Conservation (phyloP, 2,329 filamentous ascomycete species). For the Dothideomycetidae sp. region DNA sequence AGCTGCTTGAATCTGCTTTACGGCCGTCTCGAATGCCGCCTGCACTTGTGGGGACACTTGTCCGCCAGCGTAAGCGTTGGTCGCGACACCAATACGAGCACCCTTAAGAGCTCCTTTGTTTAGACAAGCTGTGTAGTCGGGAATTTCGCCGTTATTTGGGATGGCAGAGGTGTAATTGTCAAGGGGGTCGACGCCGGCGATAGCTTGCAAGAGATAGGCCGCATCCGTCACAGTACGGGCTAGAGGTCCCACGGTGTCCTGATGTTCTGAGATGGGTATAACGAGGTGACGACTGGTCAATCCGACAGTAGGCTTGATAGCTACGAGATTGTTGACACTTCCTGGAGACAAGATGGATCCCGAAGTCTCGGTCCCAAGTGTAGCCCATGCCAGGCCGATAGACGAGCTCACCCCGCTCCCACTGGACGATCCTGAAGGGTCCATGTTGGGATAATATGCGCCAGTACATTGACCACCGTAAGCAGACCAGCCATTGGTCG, state of each 20-base stretch:
- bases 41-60: constrained; percentile 29
- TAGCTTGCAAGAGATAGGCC: constrained; percentile 42
- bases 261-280: constrained; percentile 47
- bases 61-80: constrained; percentile 38
- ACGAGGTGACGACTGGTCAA: constrained; percentile 48
- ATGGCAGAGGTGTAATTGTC: constrained; percentile 47
- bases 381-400: constrained; percentile 44
- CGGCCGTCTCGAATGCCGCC: constrained; percentile 41
- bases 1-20: constrained; percentile 38
- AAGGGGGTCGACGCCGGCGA: constrained; percentile 38
- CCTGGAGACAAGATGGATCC: constrained; percentile 49
- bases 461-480: constrained; percentile 48
- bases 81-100: constrained; percentile 49
- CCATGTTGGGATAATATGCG: constrained; percentile 47
- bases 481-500: constrained; percentile 49
- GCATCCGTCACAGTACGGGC: constrained; percentile 45
- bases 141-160: constrained; percentile 36
- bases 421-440: constrained; percentile 47
- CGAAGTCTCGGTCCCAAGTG: constrained; percentile 49
- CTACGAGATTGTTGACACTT: constrained; percentile 46
- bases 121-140: constrained; percentile 48
- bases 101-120: constrained; percentile 38
- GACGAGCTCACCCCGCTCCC: constrained; percentile 48
- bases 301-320: constrained; percentile 54
- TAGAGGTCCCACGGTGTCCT: constrained; percentile 45